These are phyloP conservation scores for Pythium scleroteichum DNA, from an alignment of 352 stramenopile species.

Conservation along the genomic window DNA sequence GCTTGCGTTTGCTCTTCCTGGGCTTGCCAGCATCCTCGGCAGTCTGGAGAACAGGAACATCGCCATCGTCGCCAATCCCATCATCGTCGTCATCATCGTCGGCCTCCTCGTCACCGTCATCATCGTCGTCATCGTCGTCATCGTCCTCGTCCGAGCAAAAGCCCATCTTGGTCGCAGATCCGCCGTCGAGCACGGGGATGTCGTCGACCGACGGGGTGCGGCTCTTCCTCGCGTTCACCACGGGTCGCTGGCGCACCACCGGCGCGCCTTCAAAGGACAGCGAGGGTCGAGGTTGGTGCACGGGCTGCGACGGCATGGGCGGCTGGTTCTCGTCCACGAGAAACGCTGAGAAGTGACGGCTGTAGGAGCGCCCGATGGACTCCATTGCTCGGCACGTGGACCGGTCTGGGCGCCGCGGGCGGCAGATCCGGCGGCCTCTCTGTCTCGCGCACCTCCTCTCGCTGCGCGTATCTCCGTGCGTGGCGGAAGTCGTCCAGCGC, in stretches of 20 bases:
- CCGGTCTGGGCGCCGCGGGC: background rate
- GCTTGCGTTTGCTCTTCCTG: constrained; percentile 31
- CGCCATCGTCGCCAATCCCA: constrained; percentile 40
- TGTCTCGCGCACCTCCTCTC: background rate
- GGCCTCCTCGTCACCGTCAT: constrained; percentile 29
- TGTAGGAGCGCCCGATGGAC: constrained; percentile 26
- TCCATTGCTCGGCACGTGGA: constrained; percentile 22
- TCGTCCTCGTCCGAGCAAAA: constrained; percentile 41
- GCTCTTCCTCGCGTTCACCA: background rate
- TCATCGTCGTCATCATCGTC: constrained; percentile 31
- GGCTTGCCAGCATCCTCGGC: constrained; percentile 48
- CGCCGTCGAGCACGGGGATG: constrained; percentile 68
- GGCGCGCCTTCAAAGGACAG: constrained; percentile 2
- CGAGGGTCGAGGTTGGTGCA: constrained; percentile 21
- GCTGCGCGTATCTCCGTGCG: background rate
- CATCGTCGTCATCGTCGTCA: constrained; percentile 27
- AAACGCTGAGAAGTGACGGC: constrained; percentile 32
- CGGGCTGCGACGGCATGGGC: constrained; percentile 28
- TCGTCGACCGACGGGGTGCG: constrained; percentile 38
- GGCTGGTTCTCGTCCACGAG: constrained; percentile 30
- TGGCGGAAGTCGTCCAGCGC: background rate
- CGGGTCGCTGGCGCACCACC: constrained; percentile 1
- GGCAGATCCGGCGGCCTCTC: background rate
- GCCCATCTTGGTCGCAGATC: constrained; percentile 16
- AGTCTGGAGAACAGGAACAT: constrained; percentile 70